These are phyloP conservation scores for Nitzschia sp. DNA, from an alignment of 108 stramenopile genomes.

Conservation along the genomic window DNA sequence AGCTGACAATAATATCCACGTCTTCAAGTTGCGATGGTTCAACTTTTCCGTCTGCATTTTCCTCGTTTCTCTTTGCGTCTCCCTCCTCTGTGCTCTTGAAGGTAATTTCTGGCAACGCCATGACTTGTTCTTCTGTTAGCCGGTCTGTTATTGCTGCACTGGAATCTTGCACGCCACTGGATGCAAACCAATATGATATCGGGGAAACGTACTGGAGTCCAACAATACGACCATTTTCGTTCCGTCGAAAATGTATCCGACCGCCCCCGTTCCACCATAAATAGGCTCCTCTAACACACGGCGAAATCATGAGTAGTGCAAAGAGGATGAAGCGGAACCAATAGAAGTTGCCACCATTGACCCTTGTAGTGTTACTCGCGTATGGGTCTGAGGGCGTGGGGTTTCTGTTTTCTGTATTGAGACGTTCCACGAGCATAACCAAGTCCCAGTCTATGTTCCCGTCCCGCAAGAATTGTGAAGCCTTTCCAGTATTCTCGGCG, in stretches of 20 bases:
- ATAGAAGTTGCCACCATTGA: slow-evolving; percentile 25
- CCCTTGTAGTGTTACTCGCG: background rate
- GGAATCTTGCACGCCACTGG: slow-evolving; percentile 9
- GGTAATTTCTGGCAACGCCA: slow-evolving; percentile 43
- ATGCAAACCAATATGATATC: slow-evolving; percentile 39
- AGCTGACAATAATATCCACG: slow-evolving; percentile 1
- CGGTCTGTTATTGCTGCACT: slow-evolving; percentile 3
- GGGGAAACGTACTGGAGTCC: slow-evolving; percentile 51
- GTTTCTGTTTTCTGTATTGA: background rate
- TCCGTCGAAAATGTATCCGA: slow-evolving; percentile 42
- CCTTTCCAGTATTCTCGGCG: background rate
- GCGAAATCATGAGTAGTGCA: slow-evolving; percentile 52
- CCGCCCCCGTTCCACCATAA: slow-evolving; percentile 58
- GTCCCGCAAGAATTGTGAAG: slow-evolving; percentile 5
- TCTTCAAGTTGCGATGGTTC: background rate
- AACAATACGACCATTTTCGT: slow-evolving; percentile 46
- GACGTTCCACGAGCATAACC: slow-evolving; percentile 1
- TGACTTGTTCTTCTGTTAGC: slow-evolving; percentile 43
- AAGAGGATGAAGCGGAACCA: slow-evolving; percentile 49
- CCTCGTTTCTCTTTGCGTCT: background rate
- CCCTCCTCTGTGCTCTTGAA: slow-evolving; percentile 29
- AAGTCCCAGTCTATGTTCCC: slow-evolving; percentile 22
- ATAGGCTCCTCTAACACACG: slow-evolving; percentile 42
- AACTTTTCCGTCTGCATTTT: background rate
- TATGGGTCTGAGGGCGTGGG: background rate